Evolutionary conservation across 306 rosid genomes (phyloP), one percentile per base, ranked within the genome.

Genomic region (Purshia tridentata): DNA sequence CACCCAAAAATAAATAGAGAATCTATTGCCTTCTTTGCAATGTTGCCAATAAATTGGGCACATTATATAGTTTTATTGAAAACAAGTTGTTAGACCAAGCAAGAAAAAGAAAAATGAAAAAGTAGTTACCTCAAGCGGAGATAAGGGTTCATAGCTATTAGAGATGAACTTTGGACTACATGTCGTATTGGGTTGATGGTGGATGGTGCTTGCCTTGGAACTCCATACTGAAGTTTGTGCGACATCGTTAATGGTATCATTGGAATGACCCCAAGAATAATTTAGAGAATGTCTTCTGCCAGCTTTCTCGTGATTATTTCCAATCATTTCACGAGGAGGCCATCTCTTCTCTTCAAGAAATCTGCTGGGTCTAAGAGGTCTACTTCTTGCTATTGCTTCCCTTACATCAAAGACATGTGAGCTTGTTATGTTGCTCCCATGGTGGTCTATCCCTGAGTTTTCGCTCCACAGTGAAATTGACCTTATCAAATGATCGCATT

Each of bases 261-360:
- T n/a, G n/a, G n/a, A n/a, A 10, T 66, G 59, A 46, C 66, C 72
- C 58, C 79, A 19, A 35, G 72, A 76, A 61, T 72, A 60, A 47
- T 63, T 67, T 47, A 39, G 37, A 49, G 69, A 59, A 75, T 80
- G 66, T 6, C 69, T 67, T 63, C 18, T 66, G 15, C 29, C 54
- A 29, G 35, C 35, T 29, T 29, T 65, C 62, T 61, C 54, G 52
- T 76, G 72, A 29, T 73, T 77, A 41, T 73, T 50, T 67, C 60
- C 78, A 7, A 56, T 37, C 10, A 47, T n/a, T 12, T 80, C 45
- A 9, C 23, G 65, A 6, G 81, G 78, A 9, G 84, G 68, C 84
- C 81, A 81, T 59, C 64, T 81, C 62, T 67, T 81, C 50, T 81
- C 81, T 65, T 81, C 81, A 41, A 80, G 84, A 16, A 75, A 75